A percentile compares a stretch with the other conserved stretches of the same genome.
These are phyloP conservation scores for Daldinia vernicosa DNA, from an alignment of 495 filamentous ascomycete genomes.

Conservation along the genomic window DNA sequence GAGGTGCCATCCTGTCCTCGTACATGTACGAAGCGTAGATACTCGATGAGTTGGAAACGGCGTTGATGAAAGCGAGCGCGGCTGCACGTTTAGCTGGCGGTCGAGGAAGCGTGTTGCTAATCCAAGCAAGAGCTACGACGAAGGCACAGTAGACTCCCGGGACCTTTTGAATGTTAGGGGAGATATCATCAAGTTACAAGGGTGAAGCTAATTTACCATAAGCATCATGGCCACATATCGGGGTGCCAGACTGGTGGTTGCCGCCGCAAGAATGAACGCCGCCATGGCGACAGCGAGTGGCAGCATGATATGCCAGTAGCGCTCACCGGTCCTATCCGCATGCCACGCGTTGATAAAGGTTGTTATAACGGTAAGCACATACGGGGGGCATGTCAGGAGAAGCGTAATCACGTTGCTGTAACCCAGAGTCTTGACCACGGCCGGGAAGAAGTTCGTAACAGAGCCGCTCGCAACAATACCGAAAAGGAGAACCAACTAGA, in stretches of 20 bases:
- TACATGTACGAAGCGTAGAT: conserved; percentile 83
- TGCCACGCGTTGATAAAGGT: conserved; percentile 80
- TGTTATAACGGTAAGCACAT: conserved; percentile 74
- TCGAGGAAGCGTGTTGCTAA: conserved; percentile 80
- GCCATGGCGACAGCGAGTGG: conserved; percentile 74
- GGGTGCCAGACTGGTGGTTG: conserved; percentile 69
- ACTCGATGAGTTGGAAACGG: conserved; percentile 73
- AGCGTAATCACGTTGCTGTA: conserved; percentile 66
- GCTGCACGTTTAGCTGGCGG: conserved; percentile 86
- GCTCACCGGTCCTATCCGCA: conserved; percentile 79
- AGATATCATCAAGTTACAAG: background rate
- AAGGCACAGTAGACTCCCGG: conserved; percentile 71
- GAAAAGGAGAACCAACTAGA: conserved; percentile 70
- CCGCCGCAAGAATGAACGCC: conserved; percentile 79
- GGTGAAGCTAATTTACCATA: conserved; percentile 63
- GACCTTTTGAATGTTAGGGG: conserved; percentile 38
- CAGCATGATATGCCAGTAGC: conserved; percentile 77
- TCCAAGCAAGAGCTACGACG: conserved; percentile 80
- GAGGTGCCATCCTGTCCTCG: conserved; percentile 53
- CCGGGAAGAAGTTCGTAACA: conserved; percentile 91
- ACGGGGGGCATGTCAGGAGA: conserved; percentile 79
- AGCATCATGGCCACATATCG: conserved; percentile 87
- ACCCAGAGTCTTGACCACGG: conserved; percentile 78
- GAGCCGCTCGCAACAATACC: conserved; percentile 76
- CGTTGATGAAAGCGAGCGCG: conserved; percentile 82